phyloP scores from a whole-genome alignment of 1,139 yeast species.

The Yamadazyma taylorii region DNA sequence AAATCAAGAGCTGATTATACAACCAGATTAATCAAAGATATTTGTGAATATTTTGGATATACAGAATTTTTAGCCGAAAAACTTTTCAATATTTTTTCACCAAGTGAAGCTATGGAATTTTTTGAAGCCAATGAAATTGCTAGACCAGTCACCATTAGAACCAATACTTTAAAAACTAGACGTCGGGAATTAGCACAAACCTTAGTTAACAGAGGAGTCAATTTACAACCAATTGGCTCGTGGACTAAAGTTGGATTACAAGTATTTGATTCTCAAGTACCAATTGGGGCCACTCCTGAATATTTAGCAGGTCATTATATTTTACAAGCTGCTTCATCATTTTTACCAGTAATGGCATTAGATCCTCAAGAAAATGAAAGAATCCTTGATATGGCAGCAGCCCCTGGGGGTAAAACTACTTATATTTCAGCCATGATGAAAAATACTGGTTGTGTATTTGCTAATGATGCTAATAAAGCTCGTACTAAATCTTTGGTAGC shows the following conservation, averaged over 20 bases:
- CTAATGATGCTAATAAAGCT: conserved; percentile 94
- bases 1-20: conserved; percentile 80
- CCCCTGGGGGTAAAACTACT: conserved; percentile 99
- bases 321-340: conserved; percentile 97
- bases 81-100: conserved; percentile 84
- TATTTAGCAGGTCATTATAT: conserved; percentile 97
- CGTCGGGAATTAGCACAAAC: conserved; percentile 96
- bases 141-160: conserved; percentile 94
- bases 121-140: conserved; percentile 98
- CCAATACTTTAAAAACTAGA: conserved; percentile 91
- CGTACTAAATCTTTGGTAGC: conserved; percentile 96
- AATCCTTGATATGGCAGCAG: conserved; percentile 97
- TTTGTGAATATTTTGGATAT: conserved; percentile 95
- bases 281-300: conserved; percentile 99
- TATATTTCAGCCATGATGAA: conserved; percentile 96
- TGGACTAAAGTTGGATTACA: conserved; percentile 99
- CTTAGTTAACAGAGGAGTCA: conserved; percentile 94
- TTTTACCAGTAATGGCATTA: conserved; percentile 95
- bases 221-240: conserved; percentile 92
- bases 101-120: conserved; percentile 96
- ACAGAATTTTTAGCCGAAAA: conserved; percentile 93
- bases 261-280: conserved; percentile 96
- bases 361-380: conserved; percentile 96
- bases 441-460: conserved; percentile 95
- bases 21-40: conserved; percentile 75